A percentile compares a stretch with the other conserved stretches of the same genome.
Evolutionary conservation across 2,329 filamentous ascomycete genomes (phyloP).

Genomic region (Fusarium bulbicola): DNA sequence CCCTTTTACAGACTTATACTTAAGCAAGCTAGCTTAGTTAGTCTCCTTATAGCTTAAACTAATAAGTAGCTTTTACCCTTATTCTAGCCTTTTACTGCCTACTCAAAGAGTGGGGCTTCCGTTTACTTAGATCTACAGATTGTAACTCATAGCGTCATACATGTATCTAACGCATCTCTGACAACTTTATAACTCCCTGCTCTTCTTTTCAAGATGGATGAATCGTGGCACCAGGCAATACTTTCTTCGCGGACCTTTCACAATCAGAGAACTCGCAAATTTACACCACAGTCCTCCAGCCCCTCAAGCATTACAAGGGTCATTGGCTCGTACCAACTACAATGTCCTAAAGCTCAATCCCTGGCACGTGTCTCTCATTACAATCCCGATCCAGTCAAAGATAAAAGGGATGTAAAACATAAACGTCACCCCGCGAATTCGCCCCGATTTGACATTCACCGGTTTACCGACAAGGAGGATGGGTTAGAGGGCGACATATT

Average conservation of each 20-base stretch:
- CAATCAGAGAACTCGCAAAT: slow-evolving; percentile 3
- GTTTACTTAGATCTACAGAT: too few species aligned
- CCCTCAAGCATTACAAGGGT: not conserved
- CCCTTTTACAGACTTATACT: too few species aligned
- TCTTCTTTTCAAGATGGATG: not conserved
- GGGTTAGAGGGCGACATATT: not conserved
- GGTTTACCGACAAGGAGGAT: not conserved
- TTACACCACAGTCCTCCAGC: not conserved
- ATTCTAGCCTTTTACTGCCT: too few species aligned
- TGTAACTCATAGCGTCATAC: not conserved
- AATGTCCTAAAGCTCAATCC: not conserved
- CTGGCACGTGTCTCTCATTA: not conserved
- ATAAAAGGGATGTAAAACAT: not conserved
- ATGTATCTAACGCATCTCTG: fast-evolving
- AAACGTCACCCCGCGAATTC: not conserved
- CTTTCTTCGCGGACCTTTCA: not conserved
- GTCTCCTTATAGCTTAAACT: fast-evolving
- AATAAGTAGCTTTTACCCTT: too few species aligned
- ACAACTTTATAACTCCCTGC: fast-evolving
- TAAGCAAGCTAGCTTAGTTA: too few species aligned
- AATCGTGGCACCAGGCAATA: not conserved
- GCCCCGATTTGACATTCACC: not conserved
- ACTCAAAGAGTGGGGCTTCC: too few species aligned
- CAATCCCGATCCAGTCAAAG: not conserved
- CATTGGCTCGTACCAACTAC: slow-evolving; percentile 3